phyloP scores from a whole-genome alignment of 768 basidiomycete genomes.

The Serendipita sp. region DNA sequence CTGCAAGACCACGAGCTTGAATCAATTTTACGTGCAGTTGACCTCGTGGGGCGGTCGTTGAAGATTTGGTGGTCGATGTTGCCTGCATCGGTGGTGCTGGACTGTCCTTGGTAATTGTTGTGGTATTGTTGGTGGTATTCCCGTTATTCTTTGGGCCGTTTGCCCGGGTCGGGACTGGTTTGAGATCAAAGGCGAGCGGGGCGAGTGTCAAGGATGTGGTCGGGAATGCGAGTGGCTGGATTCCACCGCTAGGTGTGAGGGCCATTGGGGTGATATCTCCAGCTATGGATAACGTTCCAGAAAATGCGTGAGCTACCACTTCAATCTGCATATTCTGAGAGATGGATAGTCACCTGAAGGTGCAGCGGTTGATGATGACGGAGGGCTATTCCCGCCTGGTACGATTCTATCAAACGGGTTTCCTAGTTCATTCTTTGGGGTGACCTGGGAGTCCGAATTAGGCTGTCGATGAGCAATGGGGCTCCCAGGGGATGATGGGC shows the following conservation, averaged over 20 bases:
- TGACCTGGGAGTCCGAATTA: background rate
- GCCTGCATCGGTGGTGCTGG: background rate
- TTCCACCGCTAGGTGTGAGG: constrained; percentile 27
- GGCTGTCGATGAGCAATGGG: background rate
- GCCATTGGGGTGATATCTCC: constrained; percentile 15
- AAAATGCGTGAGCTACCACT: no score
- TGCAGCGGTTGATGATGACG: no score
- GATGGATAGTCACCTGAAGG: no score
- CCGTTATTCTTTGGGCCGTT: constrained; percentile 3
- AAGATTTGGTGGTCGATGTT: background rate
- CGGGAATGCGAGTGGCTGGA: constrained; percentile 23
- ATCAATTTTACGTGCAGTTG: constrained; percentile 96
- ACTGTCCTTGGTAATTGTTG: background rate
- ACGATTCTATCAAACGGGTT: background rate
- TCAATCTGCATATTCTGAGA: no score
- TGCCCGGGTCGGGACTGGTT: constrained; percentile 12
- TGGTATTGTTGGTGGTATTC: background rate
- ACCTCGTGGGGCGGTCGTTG: constrained; percentile 14
- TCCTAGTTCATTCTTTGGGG: background rate
- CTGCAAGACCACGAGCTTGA: constrained; percentile 68
- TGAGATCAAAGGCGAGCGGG: constrained; percentile 75
- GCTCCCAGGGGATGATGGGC: background rate
- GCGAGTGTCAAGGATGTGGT: constrained; percentile 56
- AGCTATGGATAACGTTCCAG: no score
- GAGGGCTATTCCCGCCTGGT: no score